Evolutionary conservation across 176 grass and related monocot genomes (phyloP), one percentile per base, ranked within the genome.

Genomic region (Avena atlantica): DNA sequence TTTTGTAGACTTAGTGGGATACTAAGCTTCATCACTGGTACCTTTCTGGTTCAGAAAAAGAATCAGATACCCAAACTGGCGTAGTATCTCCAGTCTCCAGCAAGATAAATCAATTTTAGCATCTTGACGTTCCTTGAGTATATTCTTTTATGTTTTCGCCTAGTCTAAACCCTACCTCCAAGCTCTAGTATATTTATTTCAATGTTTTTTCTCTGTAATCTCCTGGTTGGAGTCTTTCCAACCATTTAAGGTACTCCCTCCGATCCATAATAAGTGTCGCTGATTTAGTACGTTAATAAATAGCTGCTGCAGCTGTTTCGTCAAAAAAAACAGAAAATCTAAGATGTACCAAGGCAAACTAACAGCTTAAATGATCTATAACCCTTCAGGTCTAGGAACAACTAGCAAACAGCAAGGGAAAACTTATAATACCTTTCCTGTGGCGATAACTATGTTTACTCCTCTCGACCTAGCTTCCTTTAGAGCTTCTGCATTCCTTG

Each of bases 391-490:
- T 49, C 25, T 57, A 9, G 3, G 12, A 58, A 69, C 37, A 84
- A 12, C 40, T 69, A 20, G 69, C 20, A 14, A 63, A 51, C 65
- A 85, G 31, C 72, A 60, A 55, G 23, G 23, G 59, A 75, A 27
- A 88, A 51, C 10, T 52, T 62, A 5, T 72, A 50, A 58, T 81
- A 98, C 97, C 94, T 98, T 98, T 88, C 97, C 97, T 73, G 97
- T 98, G 49, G 97, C 97, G 50, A 98, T 94, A 85, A 98, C 60
- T 79, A 98, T 90, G 71, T 94, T 98, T 82, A 96, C 90, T 77
- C 93, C 94, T 91, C 93, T 96, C 76, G 92, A 98, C 57, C 90
- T 86, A 62, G 93, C 97, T 81, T 96, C 92, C 80, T 85, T 94
- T 75, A 98, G 71, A 94, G 97, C 92, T 91, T 94, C 90, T 69